Evolutionary conservation across 257 asterid genomes (phyloP).

Genomic region (Solanum rostratum): DNA sequence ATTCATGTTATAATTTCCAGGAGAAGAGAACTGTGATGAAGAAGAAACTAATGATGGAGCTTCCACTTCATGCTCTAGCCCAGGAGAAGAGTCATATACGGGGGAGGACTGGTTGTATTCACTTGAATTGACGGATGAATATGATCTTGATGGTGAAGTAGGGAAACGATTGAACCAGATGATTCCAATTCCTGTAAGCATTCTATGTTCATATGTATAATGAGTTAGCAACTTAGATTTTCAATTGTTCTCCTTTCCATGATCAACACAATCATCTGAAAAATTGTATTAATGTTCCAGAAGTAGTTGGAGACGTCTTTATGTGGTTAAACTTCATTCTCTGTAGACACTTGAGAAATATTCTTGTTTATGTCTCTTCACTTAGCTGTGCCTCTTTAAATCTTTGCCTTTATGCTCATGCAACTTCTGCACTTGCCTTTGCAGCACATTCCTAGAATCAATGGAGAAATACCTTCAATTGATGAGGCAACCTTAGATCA

Average conservation of each 20-base stretch:
- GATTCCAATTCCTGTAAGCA: slow-evolving; percentile 78
- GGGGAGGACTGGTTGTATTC: slow-evolving; percentile 57
- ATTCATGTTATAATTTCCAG: slow-evolving; percentile 20
- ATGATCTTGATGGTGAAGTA: slow-evolving; percentile 66
- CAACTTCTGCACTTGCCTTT: slow-evolving; percentile 3
- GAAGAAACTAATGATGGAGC: slow-evolving; percentile 39
- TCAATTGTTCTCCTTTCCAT: neutral
- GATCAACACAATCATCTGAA: neutral
- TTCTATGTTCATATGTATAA: neutral
- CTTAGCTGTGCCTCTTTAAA: neutral
- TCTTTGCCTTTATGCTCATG: neutral
- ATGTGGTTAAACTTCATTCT: neutral
- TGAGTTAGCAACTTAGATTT: neutral
- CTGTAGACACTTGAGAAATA: neutral
- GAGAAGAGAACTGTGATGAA: slow-evolving; percentile 30
- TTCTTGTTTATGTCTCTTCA: neutral
- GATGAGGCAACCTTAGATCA: slow-evolving; percentile 91
- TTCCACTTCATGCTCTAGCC: slow-evolving; percentile 52
- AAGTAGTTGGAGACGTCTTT: neutral
- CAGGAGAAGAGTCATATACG: slow-evolving; percentile 38
- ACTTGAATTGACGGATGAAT: slow-evolving; percentile 49
- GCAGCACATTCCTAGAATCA: slow-evolving; percentile 93
- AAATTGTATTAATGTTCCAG: neutral
- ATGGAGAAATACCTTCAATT: slow-evolving; percentile 87
- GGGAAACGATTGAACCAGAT: slow-evolving; percentile 82